Conservation (phyloP, 495 filamentous ascomycete species). For the Aspergillus hancockii region DNA sequence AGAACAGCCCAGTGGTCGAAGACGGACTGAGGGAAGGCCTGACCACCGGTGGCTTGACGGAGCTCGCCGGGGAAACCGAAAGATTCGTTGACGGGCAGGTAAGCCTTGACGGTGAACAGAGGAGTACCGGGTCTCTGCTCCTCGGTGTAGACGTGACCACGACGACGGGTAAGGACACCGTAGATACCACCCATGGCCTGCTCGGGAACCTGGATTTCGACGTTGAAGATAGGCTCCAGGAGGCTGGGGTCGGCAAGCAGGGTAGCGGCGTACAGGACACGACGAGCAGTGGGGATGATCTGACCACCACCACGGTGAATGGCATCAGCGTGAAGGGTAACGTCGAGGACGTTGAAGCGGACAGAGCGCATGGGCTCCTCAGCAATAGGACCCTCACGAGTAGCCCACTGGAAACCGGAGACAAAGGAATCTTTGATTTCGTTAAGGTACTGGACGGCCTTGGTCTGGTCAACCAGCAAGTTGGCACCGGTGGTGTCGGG, state of each 20-base stretch:
- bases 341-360: constrained; percentile 99
- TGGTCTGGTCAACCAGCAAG: constrained; percentile 98
- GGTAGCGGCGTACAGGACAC: constrained; percentile 90
- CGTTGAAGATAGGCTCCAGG: constrained; percentile 96
- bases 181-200: constrained; percentile 99
- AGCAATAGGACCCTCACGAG: constrained; percentile 93
- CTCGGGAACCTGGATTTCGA: constrained; percentile 99
- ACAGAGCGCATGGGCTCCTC: constrained; percentile 97
- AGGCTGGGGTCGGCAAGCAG: constrained; percentile 89
- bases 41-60: constrained; percentile 86
- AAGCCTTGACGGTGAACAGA: constrained; percentile 99
- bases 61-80: constrained; percentile 99
- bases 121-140: constrained; percentile 98
- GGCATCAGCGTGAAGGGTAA: constrained; percentile 98
- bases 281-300: constrained; percentile 96
- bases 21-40: constrained; percentile 97
- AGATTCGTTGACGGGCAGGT: constrained; percentile 98
- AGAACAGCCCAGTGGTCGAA: constrained; percentile 98
- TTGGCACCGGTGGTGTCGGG: constrained; percentile 98
- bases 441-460: constrained; percentile 99
- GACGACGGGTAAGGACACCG: constrained; percentile 95
- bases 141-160: constrained; percentile 99
- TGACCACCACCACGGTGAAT: constrained; percentile 99
- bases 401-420: constrained; percentile 99
- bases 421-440: constrained; percentile 99